Evolutionary conservation across 345 rosid genomes (phyloP).

Genomic region (Brassica nigra): DNA sequence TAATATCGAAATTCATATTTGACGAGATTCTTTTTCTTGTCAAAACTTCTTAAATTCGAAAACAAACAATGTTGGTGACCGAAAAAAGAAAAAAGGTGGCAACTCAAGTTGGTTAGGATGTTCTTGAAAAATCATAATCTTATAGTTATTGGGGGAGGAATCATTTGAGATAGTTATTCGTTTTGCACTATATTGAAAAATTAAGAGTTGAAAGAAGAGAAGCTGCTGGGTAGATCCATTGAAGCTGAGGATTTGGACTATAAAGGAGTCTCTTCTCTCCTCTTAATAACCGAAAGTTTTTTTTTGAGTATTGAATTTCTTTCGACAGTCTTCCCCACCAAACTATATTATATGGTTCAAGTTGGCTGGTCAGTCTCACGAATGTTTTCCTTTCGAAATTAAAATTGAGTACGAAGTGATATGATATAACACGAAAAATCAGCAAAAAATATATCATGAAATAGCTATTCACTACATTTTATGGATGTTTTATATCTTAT

Average conservation of each 20-base stretch:
- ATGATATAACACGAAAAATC: not conserved
- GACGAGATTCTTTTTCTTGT: not conserved
- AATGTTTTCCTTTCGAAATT: constrained; percentile 4
- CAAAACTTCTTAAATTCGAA: not conserved
- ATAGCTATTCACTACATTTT: not conserved
- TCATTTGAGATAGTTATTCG: constrained; percentile 27
- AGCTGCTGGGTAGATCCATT: constrained; percentile 28
- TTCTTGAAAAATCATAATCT: constrained; percentile 3
- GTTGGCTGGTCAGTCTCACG: constrained; percentile 32
- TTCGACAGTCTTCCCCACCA: constrained; percentile 26
- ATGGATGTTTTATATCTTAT: not conserved
- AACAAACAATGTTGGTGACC: not conserved
- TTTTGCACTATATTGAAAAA: constrained; percentile 26
- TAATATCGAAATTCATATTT: not conserved
- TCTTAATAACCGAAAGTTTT: constrained; percentile 28
- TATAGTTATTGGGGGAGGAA: constrained; percentile 13
- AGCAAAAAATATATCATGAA: not conserved
- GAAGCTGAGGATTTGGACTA: constrained; percentile 33
- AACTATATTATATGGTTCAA: not conserved
- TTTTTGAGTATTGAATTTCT: not conserved
- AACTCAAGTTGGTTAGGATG: constrained; percentile 33
- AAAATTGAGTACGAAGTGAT: not conserved
- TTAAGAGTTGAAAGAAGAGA: constrained; percentile 20
- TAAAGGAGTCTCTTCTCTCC: constrained; percentile 17
- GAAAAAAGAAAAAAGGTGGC: not conserved